Percentiles rank a stretch among this genome's conserved stretches.
Conservation (phyloP, 73 alveolate species). For the Urostyla sp. region DNA sequence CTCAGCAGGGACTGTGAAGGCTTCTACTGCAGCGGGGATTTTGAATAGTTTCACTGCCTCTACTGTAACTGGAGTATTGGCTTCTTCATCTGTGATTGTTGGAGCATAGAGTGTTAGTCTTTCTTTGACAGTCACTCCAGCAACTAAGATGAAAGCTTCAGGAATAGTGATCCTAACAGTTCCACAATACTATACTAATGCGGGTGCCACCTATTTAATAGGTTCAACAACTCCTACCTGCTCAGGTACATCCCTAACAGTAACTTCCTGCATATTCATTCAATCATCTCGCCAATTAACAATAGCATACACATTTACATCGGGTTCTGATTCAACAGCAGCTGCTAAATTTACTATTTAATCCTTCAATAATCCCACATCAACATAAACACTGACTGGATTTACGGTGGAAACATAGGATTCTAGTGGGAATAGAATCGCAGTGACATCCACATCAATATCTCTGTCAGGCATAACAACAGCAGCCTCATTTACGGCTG, state of each 20-base stretch:
- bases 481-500: background rate
- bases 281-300: constrained; percentile 2
- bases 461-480: constrained; percentile 33
- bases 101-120: constrained; percentile 17
- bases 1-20: background rate
- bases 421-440: constrained; percentile 1
- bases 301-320: background rate
- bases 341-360: background rate
- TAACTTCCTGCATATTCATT: constrained; percentile 18
- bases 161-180: constrained; percentile 8
- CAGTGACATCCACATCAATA: background rate
- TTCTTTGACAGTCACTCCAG: constrained; percentile 7
- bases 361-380: constrained; percentile 27
- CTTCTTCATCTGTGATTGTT: constrained; percentile 13
- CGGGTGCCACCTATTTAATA: constrained; percentile 37
- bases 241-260: background rate
- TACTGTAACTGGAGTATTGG: background rate
- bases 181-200: constrained; percentile 31
- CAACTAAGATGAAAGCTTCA: constrained; percentile 11
- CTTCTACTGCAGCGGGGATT: constrained; percentile 21
- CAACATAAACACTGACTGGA: background rate
- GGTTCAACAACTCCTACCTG: constrained; percentile 20
- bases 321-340: background rate
- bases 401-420: constrained; percentile 1
- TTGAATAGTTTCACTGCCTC: constrained; percentile 21